A percentile compares a stretch with the other conserved stretches of the same genome.
Evolutionary conservation across 768 basidiomycete genomes (phyloP).

Genomic region (Tylopilus vinaceipallidus): DNA sequence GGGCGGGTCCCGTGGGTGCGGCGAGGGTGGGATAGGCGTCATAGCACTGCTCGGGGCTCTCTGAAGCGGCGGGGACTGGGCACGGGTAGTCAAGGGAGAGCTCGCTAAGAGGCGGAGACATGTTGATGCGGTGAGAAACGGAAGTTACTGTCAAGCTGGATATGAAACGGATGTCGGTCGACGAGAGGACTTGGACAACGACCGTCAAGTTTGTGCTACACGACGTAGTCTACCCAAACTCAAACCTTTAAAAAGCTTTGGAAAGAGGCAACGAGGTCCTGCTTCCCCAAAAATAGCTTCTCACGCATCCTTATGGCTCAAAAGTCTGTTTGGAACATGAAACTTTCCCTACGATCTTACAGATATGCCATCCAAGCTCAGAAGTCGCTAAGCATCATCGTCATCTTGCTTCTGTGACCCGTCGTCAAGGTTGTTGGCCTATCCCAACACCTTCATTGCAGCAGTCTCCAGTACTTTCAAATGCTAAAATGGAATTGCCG

Average conservation of each 20-base stretch:
- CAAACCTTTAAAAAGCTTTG: conserved; percentile 23
- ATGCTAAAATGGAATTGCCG: conserved; percentile 18
- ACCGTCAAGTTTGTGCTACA: conserved; percentile 11
- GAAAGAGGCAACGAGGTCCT: conserved; percentile 23
- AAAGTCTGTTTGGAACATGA: conserved; percentile 20
- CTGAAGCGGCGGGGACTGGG: conserved; percentile 4
- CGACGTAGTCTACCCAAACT: conserved; percentile 19
- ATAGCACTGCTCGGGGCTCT: conserved; percentile 23
- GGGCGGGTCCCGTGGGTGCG: conserved; percentile 10
- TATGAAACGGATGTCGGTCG: conserved; percentile 23
- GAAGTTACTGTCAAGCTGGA: conserved; percentile 18
- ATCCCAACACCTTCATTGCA: conserved; percentile 15
- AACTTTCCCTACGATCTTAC: conserved; percentile 13
- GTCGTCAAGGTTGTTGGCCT: conserved; percentile 22
- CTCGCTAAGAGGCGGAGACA: conserved; percentile 27
- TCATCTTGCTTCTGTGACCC: conserved; percentile 24
- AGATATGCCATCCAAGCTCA: conserved; percentile 1
- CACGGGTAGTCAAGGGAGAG: conserved; percentile 18
- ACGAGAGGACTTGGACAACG: conserved; percentile 10
- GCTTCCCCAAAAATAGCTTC: conserved; percentile 24
- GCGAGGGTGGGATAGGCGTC: conserved; percentile 20
- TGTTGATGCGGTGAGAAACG: conserved; percentile 12
- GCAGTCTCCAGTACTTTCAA: conserved; percentile 18
- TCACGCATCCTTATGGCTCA: conserved; percentile 16
- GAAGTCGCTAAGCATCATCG: neutral